Percentiles rank a stretch among this genome's conserved stretches.
Conservation (phyloP, 352 stramenopile species). For the Pythium volutum region DNA sequence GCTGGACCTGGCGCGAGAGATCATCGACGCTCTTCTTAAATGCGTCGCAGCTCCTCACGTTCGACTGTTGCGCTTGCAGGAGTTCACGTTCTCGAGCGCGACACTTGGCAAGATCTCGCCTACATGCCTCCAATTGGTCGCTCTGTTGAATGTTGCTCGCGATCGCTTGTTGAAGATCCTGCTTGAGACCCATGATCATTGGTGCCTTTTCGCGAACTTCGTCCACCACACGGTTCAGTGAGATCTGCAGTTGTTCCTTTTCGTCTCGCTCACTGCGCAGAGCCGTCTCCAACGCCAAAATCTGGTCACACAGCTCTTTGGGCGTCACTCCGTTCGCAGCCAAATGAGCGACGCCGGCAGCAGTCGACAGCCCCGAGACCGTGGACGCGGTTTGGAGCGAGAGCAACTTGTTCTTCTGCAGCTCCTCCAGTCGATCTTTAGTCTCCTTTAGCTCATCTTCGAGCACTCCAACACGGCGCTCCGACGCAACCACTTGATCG, state of each 20-base stretch:
- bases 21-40: slow-evolving; percentile 85
- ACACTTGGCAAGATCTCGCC: slow-evolving; percentile 68
- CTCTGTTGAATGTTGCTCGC: slow-evolving; percentile 78
- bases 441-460: slow-evolving; percentile 55
- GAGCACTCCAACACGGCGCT: slow-evolving; percentile 51
- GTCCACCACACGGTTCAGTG: slow-evolving; percentile 89
- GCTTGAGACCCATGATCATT: slow-evolving; percentile 82
- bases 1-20: slow-evolving; percentile 91
- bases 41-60: slow-evolving; percentile 71
- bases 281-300: slow-evolving; percentile 86
- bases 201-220: slow-evolving; percentile 93
- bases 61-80: slow-evolving; percentile 55
- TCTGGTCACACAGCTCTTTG: slow-evolving; percentile 88
- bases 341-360: slow-evolving; percentile 60
- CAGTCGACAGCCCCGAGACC: slow-evolving; percentile 56
- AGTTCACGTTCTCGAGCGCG: slow-evolving; percentile 62
- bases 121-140: slow-evolving; percentile 57
- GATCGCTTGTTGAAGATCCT: slow-evolving; percentile 89
- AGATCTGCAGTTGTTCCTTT: slow-evolving; percentile 88
- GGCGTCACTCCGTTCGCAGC: slow-evolving; percentile 66
- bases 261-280: slow-evolving; percentile 73
- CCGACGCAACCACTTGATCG: slow-evolving; percentile 57
- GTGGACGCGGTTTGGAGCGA: slow-evolving; percentile 48
- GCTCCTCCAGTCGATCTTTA: slow-evolving; percentile 45
- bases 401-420: slow-evolving; percentile 64